Evolutionary conservation across 2,329 filamentous ascomycete genomes (phyloP).

Genomic region (Dactylellina haptotyla): DNA sequence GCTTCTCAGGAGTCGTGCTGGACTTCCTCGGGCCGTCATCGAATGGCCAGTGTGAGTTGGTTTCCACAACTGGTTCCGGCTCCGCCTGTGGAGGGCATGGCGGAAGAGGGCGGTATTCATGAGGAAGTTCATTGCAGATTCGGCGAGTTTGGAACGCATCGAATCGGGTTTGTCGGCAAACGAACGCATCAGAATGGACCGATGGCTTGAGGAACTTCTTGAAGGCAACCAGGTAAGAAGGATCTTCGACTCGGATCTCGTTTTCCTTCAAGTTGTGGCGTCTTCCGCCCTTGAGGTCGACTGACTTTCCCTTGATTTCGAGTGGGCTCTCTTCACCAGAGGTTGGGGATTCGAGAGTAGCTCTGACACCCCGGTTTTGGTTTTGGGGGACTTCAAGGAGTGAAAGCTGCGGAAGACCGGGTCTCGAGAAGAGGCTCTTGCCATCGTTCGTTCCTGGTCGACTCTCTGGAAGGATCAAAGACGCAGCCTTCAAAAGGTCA

Average conservation of each 20-base stretch:
- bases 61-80: slow-evolving; percentile 70
- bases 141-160: slow-evolving; percentile 88
- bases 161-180: slow-evolving; percentile 84
- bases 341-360: slow-evolving; percentile 40
- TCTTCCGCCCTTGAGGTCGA: slow-evolving; percentile 22
- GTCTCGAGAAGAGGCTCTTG: slow-evolving; percentile 13
- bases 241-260: slow-evolving; percentile 66
- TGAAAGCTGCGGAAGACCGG: slow-evolving; percentile 48
- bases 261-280: slow-evolving; percentile 53
- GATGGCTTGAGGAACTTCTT: slow-evolving; percentile 76
- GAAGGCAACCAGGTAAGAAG: slow-evolving; percentile 89
- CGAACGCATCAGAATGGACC: slow-evolving; percentile 77
- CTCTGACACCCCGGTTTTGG: neutral
- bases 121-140: slow-evolving; percentile 81
- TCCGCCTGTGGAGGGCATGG: slow-evolving; percentile 68
- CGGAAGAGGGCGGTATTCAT: slow-evolving; percentile 78
- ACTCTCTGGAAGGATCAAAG: slow-evolving; percentile 40
- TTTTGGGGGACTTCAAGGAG: slow-evolving; percentile 41
- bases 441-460: slow-evolving; percentile 48
- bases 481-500: slow-evolving; percentile 23
- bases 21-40: slow-evolving; percentile 81
- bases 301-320: slow-evolving; percentile 31
- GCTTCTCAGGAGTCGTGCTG: slow-evolving; percentile 72
- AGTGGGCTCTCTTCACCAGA: slow-evolving; percentile 48
- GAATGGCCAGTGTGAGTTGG: slow-evolving; percentile 64